Evolutionary conservation across 2,329 filamentous ascomycete species (phyloP), one percentile per base, ranked within the genome.

Genomic region (Colletotrichum sp.): DNA sequence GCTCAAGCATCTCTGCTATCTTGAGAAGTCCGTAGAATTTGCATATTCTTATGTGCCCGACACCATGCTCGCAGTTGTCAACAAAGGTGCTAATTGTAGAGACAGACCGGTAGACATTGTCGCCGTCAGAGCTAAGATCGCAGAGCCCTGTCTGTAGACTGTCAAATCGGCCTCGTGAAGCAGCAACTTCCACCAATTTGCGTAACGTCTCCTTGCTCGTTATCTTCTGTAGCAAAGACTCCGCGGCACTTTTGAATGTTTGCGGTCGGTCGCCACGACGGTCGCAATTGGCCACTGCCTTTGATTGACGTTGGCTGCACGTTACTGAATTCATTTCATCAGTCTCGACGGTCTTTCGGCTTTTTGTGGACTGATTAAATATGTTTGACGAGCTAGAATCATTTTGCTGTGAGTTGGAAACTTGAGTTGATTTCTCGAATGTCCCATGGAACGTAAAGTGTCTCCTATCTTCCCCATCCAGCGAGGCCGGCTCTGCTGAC

Each of bases 401-500:
- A 13, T 21, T 0, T 21, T 21, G n/a, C 6, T 0, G n/a, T 3
- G 43, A 12, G 2, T 52, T 52, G 43, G n/a, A 21, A 21, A 52
- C n/a, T 52, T n/a, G 9, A 12, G 2, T 52, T 1, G 10, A 21
- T 13, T 52, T 52, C 10, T 52, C 43, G 6, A 1, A 21, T 21
- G 43, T 4, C n/a, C 0, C 43, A 52, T 52, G 2, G n/a, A 13
- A 13, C 43, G n/a, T 52, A 13, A 52, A 21, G 10, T 21, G 1
- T 4, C 1, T 1, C n/a, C n/a, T 52, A 6, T 21, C 6, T 21
- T 52, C 43, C 10, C 10, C n/a, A 52, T 52, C n/a, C 6, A 13
- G 0, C 1, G n/a, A 12, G 5, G 10, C 9, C n/a, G 43, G 18
- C 16, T n/a, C 18, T 0, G 0, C 10, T 21, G 43, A 21, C n/a